Base-by-base conservation (phyloP, 192 early-diverging fungal species). In the Coemansia sp. region DNA sequence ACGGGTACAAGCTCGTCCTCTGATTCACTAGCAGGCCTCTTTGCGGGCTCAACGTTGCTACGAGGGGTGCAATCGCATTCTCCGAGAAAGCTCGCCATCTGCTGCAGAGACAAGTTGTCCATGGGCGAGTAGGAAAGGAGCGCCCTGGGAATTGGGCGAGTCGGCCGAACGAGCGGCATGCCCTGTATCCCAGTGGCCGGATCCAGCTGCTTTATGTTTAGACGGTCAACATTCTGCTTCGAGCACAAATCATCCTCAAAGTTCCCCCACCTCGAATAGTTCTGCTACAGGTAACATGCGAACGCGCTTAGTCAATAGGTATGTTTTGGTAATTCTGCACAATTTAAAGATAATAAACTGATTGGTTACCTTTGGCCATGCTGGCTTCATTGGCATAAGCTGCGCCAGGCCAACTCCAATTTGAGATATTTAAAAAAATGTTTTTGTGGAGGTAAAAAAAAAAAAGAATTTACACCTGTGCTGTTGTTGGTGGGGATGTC, bases 331-430 rank as follows among this genome's bases (percentile, higher is more conserved):
- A 51, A 2, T 12, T 52, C 52, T 13, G 33, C 29, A 20, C 10
- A 57, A 57, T 3, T 31, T 31, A 31, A 31, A 3, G 12, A 12
- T 3, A 57, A 24, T n/a, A 5, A 29, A 16, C 7, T n/a, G 16
- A 12, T 29, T 8, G 6, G 27, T 27, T 74, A 63, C 72, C 73
- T 68, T 68, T 47, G 75, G 75, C 70, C 75, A 76, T 11, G 47
- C 36, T 41, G 74, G 61, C 27, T 67, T 68, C 29, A 20, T 51
- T 10, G 49, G 0, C 49, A 51, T 11, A 22, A 10, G 20, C 20
- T 24, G 6, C 7, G 20, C 7, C 47, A 51, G 20, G 8, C 20
- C 49, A 51, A 51, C 10, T 51, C 11, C 49, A 3, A 46, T 16
- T 44, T 27, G 27, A 31, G 12, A 33, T 36, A 33, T 24, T 34